Evolutionary conservation across 768 basidiomycete species (phyloP).

Genomic region (Mycena crocata): DNA sequence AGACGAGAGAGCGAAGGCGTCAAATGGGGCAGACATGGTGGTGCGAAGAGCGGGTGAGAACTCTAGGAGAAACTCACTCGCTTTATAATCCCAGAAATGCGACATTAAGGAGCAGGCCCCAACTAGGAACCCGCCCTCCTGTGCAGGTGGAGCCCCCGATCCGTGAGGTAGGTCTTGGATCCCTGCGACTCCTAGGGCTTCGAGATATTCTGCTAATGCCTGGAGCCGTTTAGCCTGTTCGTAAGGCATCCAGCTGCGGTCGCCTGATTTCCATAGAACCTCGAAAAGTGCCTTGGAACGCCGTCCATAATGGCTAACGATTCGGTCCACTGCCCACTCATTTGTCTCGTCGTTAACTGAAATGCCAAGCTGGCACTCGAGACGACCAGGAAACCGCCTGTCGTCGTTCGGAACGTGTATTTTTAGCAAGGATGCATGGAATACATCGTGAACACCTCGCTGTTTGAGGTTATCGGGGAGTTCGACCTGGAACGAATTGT

Average conservation of each 20-base stretch:
- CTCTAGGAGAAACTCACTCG: not conserved
- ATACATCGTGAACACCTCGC: constrained; percentile 16
- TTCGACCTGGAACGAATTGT: constrained; percentile 30
- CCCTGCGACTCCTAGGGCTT: constrained; percentile 38
- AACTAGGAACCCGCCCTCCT: not conserved
- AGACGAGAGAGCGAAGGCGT: not conserved
- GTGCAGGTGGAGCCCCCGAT: not conserved
- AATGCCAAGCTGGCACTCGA: not conserved
- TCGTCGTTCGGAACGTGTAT: constrained; percentile 50
- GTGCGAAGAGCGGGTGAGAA: not conserved
- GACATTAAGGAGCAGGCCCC: not conserved
- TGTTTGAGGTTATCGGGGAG: constrained; percentile 35
- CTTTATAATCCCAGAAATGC: constrained; percentile 1
- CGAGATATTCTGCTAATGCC: constrained; percentile 42
- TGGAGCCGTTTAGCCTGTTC: constrained; percentile 36
- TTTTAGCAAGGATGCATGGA: constrained; percentile 45
- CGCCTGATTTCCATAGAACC: constrained; percentile 44
- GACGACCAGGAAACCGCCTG: constrained; percentile 3
- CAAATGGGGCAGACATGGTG: not conserved
- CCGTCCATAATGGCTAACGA: constrained; percentile 37
- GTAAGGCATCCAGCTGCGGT: constrained; percentile 48
- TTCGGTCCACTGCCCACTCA: constrained; percentile 41
- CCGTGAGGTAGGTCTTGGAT: constrained; percentile 23
- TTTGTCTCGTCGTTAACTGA: not conserved
- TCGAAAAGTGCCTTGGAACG: constrained; percentile 38